Base-by-base conservation (phyloP, 2,329 filamentous ascomycete species). In the Fonsecaea erecta region DNA sequence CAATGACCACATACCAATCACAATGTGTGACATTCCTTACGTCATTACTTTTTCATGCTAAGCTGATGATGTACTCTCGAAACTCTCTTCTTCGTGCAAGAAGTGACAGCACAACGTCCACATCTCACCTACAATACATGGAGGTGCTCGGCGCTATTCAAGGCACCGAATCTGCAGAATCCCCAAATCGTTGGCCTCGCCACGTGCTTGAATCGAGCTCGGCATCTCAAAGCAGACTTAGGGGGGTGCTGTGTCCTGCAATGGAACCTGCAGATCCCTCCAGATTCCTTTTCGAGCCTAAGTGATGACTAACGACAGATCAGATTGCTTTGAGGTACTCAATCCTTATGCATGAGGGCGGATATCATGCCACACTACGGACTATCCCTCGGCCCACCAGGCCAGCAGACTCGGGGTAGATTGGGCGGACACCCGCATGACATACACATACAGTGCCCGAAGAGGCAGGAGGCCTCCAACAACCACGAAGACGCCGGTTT, bases 1-100 rank as follows among this genome's bases (percentile, higher is more conserved):
- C 11, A 12, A 48, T 48, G 43, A 48, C 21, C 43, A 14, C 43
- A 48, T 48, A 48, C 43, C 43, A 48, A 48, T 48, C 43, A 48
- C 21, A 48, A 26, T 26, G 43, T 24, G 21, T 26, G 43, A 48
- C 43, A 48, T 24, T 48, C 43, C 43, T 48, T 48, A 48, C 43
- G 43, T 48, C 43, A 48, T 26, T 11, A n/a, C 3, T 14, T 48
- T 24, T 26, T 48, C 8, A 24, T 48, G 43, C 8, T 3, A 30
- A 4, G 28, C 18, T 48, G 43, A 48, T 48, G 43, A 24, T 48
- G 21, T 21, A 6, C 37, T 43, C 37, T 43, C 21, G n/a, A 24
- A 48, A 48, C 43, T 48, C 21, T 48, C 18, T 24, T 14, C 21
- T 12, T 26, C 7, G 14, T 18, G 7, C 16, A 43, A 48, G 40